These are phyloP conservation scores for Pleurotus tuber-regium DNA, from an alignment of 768 basidiomycete species.

Conservation along the genomic window DNA sequence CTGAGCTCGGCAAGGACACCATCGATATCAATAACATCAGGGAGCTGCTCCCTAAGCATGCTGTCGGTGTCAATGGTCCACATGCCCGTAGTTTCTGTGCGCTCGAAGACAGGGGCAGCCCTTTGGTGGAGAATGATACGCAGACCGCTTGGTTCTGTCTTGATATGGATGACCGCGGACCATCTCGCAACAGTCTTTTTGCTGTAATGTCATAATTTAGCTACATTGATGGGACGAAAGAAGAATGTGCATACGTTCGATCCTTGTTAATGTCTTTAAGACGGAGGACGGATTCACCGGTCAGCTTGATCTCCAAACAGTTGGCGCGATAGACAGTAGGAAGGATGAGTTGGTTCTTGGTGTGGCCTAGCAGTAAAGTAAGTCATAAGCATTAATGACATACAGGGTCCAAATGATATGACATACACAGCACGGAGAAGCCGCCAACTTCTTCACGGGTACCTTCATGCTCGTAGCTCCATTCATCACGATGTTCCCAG, in stretches of 20 bases:
- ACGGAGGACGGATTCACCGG: constrained; percentile 12
- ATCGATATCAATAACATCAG: constrained; percentile 10
- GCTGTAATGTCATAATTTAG: neutral
- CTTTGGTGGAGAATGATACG: constrained; percentile 4
- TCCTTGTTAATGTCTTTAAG: constrained; percentile 3
- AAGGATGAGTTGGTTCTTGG: constrained; percentile 13
- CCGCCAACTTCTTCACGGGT: neutral
- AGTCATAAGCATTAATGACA: neutral
- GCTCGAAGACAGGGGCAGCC: constrained; percentile 10
- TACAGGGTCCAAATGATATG: neutral
- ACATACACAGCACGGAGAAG: constrained; percentile 5
- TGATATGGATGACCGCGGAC: constrained; percentile 2
- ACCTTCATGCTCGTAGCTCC: constrained; percentile 17
- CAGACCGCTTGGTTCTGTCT: constrained; percentile 8
- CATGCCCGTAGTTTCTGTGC: constrained; percentile 6
- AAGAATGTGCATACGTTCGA: constrained; percentile 9
- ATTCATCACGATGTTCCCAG: constrained; percentile 13
- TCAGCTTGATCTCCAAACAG: constrained; percentile 11
- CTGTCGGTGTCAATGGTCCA: constrained; percentile 12
- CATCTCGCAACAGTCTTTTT: constrained; percentile 12
- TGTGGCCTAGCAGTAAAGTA: constrained; percentile 7
- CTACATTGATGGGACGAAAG: neutral
- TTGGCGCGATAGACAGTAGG: constrained; percentile 10
- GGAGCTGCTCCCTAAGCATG: constrained; percentile 10
- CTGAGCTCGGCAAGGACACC: constrained; percentile 11